Evolutionary conservation across 768 basidiomycete species (phyloP).

Genomic region (Solioccasus polychromus): DNA sequence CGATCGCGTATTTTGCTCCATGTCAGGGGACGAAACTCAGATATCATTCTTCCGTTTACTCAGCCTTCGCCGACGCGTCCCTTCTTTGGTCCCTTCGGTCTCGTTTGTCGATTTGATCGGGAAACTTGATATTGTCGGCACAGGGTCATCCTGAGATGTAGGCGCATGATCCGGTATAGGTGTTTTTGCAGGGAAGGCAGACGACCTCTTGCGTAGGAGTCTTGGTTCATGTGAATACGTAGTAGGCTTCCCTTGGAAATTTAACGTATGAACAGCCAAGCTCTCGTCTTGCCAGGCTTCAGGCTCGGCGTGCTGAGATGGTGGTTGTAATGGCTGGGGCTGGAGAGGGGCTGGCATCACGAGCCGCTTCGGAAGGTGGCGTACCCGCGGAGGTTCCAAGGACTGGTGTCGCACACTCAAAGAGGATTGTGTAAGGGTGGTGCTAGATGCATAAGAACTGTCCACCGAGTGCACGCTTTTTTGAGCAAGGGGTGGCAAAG

Average conservation of each 20-base stretch:
- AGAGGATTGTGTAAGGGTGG: conserved; percentile 3
- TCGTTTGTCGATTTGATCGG: conserved; percentile 14
- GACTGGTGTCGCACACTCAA: conserved; percentile 6
- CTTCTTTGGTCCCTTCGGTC: conserved; percentile 21
- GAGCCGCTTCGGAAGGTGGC: conserved; percentile 58
- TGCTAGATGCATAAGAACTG: conserved; percentile 2
- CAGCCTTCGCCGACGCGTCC: conserved; percentile 29
- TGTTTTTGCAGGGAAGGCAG: conserved; percentile 21
- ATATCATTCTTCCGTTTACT: conserved; percentile 32
- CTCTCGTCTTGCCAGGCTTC: conserved; percentile 5
- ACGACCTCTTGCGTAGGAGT: conserved; percentile 23
- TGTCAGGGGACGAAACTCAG: conserved; percentile 18
- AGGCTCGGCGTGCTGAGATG: conserved; percentile 7
- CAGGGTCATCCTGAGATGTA: conserved; percentile 9
- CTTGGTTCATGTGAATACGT: conserved; percentile 17
- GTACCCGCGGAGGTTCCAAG: conserved; percentile 19
- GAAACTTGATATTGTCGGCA: conserved; percentile 8
- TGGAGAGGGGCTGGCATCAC: conserved; percentile 75
- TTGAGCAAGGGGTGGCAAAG: conserved; percentile 2
- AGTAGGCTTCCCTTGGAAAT: conserved; percentile 5
- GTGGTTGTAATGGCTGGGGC: conserved; percentile 21
- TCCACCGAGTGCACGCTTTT: conserved; percentile 11
- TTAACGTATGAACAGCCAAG: background rate
- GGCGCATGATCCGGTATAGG: conserved; percentile 27
- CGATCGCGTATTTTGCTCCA: no score